phyloP scores from a whole-genome alignment of 2,329 filamentous ascomycete genomes.

The Dactylellina parvicollis region DNA sequence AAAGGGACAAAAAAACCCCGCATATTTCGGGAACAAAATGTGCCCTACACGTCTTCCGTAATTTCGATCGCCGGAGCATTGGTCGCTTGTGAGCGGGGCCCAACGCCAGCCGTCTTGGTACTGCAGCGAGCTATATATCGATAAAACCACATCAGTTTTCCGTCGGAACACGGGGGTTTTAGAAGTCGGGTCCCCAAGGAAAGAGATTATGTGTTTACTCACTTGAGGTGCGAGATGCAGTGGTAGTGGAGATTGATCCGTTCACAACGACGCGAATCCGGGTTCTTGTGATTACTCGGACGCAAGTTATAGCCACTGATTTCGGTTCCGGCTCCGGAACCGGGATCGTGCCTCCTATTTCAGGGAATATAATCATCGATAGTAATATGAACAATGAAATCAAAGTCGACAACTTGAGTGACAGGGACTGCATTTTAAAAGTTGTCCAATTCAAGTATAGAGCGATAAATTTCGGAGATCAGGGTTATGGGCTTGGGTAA shows the following conservation, averaged over 20 bases:
- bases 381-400: slow-evolving; percentile 8
- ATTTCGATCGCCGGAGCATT: slow-evolving; percentile 29
- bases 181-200: neutral
- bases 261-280: slow-evolving; percentile 12
- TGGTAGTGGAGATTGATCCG: slow-evolving; percentile 13
- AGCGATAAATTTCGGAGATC: no score
- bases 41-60: neutral
- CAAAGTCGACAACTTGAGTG: neutral
- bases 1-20: neutral
- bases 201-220: neutral
- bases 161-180: neutral
- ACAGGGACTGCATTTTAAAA: slow-evolving; percentile 5
- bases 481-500: no score
- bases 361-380: neutral
- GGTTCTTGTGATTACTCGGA: slow-evolving; percentile 17
- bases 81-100: slow-evolving; percentile 10
- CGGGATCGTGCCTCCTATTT: neutral
- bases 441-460: neutral
- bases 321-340: slow-evolving; percentile 12
- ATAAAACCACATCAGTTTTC: neutral
- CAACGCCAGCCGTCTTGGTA: slow-evolving; percentile 21
- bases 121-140: slow-evolving; percentile 25
- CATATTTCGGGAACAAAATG: neutral
- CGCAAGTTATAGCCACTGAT: slow-evolving; percentile 6
- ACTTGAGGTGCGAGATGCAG: slow-evolving; percentile 11